phyloP scores from a whole-genome alignment of 2,329 filamentous ascomycete species.

The Sphaerostilbella broomeana region DNA sequence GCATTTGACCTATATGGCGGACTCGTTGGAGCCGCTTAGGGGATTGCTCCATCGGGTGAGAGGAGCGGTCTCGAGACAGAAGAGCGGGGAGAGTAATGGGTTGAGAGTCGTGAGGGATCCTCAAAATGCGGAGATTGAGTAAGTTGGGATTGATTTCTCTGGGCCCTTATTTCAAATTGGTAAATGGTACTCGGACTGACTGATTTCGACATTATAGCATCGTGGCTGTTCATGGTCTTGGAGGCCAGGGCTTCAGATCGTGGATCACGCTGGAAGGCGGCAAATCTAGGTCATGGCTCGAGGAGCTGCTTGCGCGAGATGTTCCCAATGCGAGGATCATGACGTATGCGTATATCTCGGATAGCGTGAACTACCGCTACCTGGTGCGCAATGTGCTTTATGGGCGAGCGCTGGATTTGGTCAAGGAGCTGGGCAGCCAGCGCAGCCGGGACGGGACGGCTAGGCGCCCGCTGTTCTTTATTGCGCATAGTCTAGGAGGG shows the following conservation, averaged over 20 bases:
- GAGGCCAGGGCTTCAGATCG: constrained; percentile 21
- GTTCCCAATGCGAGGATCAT: constrained; percentile 23
- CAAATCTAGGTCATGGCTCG: constrained; percentile 20
- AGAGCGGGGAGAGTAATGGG: constrained; percentile 14
- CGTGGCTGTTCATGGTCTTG: constrained; percentile 23
- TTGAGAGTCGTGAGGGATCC: constrained; percentile 19
- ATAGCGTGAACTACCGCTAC: constrained; percentile 19
- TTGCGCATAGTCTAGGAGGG: constrained; percentile 23
- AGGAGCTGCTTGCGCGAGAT: constrained; percentile 20
- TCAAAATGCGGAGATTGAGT: constrained; percentile 21
- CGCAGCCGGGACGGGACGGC: constrained; percentile 16
- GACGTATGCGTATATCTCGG: constrained; percentile 21
- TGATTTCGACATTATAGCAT: constrained; percentile 19
- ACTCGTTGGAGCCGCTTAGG: constrained; percentile 18
- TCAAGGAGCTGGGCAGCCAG: constrained; percentile 16
- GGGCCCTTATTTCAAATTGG: too few species aligned
- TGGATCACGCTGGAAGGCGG: constrained; percentile 19
- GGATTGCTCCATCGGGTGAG: constrained; percentile 20
- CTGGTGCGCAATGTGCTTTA: constrained; percentile 20
- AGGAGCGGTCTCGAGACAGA: constrained; percentile 17
- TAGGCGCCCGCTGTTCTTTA: constrained; percentile 22
- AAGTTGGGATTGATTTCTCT: constrained; percentile 6
- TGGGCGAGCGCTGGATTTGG: constrained; percentile 20
- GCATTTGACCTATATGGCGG: constrained; percentile 15
- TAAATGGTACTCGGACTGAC: neutral